Evolutionary conservation across 2,329 filamentous ascomycete genomes (phyloP).

Genomic region (Calonectria ilicicola): DNA sequence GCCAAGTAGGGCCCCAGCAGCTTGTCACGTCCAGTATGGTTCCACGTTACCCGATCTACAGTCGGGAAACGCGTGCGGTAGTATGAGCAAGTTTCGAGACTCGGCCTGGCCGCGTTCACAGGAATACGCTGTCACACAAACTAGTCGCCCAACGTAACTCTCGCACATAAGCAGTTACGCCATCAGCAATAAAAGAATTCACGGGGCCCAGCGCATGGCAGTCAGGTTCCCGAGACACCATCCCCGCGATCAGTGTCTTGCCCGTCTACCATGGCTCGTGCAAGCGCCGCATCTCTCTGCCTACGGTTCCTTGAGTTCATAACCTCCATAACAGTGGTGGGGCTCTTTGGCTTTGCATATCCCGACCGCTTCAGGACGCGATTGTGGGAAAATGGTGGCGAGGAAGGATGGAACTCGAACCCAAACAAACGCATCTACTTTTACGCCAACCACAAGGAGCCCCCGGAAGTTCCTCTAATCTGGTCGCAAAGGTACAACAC

Average conservation of each 20-base stretch:
- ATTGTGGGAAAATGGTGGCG: slow-evolving; percentile 44
- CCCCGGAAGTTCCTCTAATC: slow-evolving; percentile 42
- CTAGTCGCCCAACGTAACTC: neutral
- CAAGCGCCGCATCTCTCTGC: slow-evolving; percentile 3
- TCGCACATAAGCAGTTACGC: neutral
- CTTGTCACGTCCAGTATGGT: neutral
- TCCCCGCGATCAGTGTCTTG: neutral
- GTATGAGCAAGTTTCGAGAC: slow-evolving; percentile 50
- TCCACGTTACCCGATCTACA: neutral
- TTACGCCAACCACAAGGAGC: slow-evolving; percentile 46
- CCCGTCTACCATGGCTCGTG: slow-evolving; percentile 23
- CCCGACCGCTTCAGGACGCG: slow-evolving; percentile 37
- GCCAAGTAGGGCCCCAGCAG: too few species aligned
- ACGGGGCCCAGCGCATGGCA: neutral
- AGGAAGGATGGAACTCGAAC: slow-evolving; percentile 46
- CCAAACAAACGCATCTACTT: slow-evolving; percentile 45
- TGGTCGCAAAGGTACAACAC: slow-evolving; percentile 42
- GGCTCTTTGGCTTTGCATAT: slow-evolving; percentile 41
- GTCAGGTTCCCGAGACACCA: neutral
- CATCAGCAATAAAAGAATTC: neutral
- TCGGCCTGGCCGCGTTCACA: neutral
- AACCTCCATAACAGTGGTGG: slow-evolving; percentile 18
- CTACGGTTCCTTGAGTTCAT: slow-evolving; percentile 36
- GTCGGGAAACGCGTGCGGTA: slow-evolving; percentile 35
- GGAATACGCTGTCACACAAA: neutral